Percentiles rank a stretch among this genome's conserved stretches.
These are phyloP conservation scores for Cyphellophora attinorum DNA, from an alignment of 2,329 filamentous ascomycete species.

Conservation along the genomic window DNA sequence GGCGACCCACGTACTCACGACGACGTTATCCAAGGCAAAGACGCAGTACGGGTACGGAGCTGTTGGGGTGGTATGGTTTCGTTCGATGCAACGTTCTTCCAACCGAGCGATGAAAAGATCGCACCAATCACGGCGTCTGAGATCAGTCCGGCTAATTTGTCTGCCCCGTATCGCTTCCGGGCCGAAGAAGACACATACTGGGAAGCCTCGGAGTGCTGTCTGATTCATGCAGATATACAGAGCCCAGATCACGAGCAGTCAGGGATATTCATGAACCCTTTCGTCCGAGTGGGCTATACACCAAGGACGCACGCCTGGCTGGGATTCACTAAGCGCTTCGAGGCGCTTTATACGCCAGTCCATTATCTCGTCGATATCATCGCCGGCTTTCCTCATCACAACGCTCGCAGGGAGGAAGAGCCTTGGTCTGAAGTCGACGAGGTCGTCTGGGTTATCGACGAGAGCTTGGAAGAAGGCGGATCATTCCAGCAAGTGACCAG, in stretches of 20 bases:
- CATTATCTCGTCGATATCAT: constrained; percentile 51
- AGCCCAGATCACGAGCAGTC: constrained; percentile 32
- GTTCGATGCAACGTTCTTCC: constrained; percentile 38
- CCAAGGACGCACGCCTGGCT: constrained; percentile 49
- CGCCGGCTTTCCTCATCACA: constrained; percentile 48
- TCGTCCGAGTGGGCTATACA: constrained; percentile 61
- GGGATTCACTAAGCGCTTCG: constrained; percentile 51
- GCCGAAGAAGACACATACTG: constrained; percentile 49
- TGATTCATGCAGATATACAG: constrained; percentile 43
- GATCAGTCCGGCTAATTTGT: constrained; percentile 16
- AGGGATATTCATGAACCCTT: constrained; percentile 66
- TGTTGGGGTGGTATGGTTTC: constrained; percentile 70
- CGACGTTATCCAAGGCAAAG: constrained; percentile 50
- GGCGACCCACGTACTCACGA: constrained; percentile 45
- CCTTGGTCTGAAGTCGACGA: constrained; percentile 41
- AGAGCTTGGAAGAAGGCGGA: constrained; percentile 21
- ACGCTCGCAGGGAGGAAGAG: constrained; percentile 51
- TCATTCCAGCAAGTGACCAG: constrained; percentile 30
- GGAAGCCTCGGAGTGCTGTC: constrained; percentile 57
- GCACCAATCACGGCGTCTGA: constrained; percentile 10
- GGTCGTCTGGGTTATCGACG: constrained; percentile 31
- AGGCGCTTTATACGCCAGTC: constrained; percentile 51
- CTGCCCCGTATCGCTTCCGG: constrained; percentile 40
- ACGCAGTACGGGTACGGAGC: constrained; percentile 57
- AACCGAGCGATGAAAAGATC: constrained; percentile 14